Percentiles rank a stretch among this genome's conserved stretches.
Evolutionary conservation across 352 stramenopile species (phyloP).

Genomic region (Phytophthora colocasiae): DNA sequence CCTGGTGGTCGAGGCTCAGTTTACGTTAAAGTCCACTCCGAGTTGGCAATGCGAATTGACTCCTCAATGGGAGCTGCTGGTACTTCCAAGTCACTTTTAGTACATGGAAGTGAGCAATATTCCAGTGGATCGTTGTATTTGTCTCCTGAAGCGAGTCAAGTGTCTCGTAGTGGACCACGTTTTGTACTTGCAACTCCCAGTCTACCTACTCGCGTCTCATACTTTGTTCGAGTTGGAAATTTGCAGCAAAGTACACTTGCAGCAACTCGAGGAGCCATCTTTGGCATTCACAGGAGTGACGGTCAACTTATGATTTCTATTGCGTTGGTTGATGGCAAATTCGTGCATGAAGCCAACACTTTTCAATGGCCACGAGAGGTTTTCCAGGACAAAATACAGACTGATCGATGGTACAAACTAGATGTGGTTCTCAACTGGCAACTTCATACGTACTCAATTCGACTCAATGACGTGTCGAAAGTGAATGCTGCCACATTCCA

Average conservation of each 20-base stretch:
- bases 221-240: conserved; percentile 74
- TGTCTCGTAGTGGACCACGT: conserved; percentile 54
- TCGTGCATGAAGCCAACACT: conserved; percentile 78
- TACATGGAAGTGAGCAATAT: conserved; percentile 55
- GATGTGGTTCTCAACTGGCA: conserved; percentile 94
- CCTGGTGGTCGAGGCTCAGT: conserved; percentile 49
- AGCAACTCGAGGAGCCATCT: conserved; percentile 69
- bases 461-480: conserved; percentile 91
- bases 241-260: conserved; percentile 47
- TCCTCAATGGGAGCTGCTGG: conserved; percentile 68
- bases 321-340: conserved; percentile 68
- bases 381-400: conserved; percentile 65
- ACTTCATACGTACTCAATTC: conserved; percentile 80
- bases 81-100: conserved; percentile 73
- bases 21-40: conserved; percentile 52
- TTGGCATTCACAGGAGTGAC: conserved; percentile 51
- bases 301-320: conserved; percentile 73
- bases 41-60: conserved; percentile 64
- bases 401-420: conserved; percentile 94
- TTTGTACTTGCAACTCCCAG: conserved; percentile 37
- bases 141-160: conserved; percentile 25
- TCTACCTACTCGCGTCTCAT: conserved; percentile 72
- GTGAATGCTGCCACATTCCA: conserved; percentile 68
- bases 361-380: conserved; percentile 56
- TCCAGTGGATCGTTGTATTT: conserved; percentile 39